Base-by-base conservation (phyloP, 176 grass and related monocot genomes). In the Raddia guianensis region DNA sequence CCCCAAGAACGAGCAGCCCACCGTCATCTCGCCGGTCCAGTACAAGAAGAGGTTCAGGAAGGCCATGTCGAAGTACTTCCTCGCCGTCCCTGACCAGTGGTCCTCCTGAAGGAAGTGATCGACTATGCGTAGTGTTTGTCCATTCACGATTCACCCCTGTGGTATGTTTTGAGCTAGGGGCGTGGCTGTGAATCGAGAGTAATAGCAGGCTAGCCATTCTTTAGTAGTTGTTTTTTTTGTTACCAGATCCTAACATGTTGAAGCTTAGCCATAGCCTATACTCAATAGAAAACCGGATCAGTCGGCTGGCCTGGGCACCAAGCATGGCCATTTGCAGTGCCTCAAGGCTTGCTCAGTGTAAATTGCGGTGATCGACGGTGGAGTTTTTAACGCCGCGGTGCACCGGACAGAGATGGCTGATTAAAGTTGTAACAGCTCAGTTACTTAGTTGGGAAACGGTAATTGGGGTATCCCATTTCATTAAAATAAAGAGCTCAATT, bases 21-120 rank as follows among this genome's bases (percentile, higher is more conserved):
- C 95, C 9, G 82, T 98, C 18, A 87, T 98, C 68, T 98, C 90
- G 19, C 92, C 92, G 2, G 43, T 89, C 51, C 90, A 93, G 74
- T 98, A 98, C 66, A 98, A 95, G 84, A 94, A 83, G 86, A 88
- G 95, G 73, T 98, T 98, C 75, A 81, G 95, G 84, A 98, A 95
- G 71, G 95, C 95, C n/a, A 95, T 98, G 92, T 91, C 90, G 9
- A 79, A 73, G 68, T 98, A 98, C 80, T 98, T 98, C 87, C 65
- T 91, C 15, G 79, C 90, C 8, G 67, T 95, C 57, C 92, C 92
- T 4, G 83, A 91, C 52, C 76, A 91, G 20, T 90, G 86, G 87
- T 77, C 87, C 48, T 87, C 87, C 55, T 90, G 61, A 77, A 12
- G 72, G 6, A 18, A 55, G 4, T 5, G 47, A 49, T 10, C 47